Conservation (phyloP, 169 alveolate species). For the Eimeria sp. region DNA sequence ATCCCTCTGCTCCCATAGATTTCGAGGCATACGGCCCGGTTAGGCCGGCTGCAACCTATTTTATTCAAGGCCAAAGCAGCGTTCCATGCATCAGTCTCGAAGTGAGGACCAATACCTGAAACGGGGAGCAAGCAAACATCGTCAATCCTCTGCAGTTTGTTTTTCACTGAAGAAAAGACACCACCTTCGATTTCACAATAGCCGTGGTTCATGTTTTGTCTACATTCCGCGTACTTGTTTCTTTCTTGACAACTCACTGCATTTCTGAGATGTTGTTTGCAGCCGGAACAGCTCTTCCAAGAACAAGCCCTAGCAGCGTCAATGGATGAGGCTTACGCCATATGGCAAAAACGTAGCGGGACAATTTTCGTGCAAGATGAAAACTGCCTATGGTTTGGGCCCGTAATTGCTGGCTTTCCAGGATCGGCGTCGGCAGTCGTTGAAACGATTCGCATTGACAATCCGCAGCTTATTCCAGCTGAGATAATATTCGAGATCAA, state of each 20-base stretch:
- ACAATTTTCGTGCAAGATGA: conserved; percentile 95
- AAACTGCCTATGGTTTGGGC: conserved; percentile 96
- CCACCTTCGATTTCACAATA: neutral
- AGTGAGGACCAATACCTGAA: conserved; percentile 79
- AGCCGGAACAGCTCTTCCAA: conserved; percentile 95
- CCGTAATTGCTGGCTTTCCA: conserved; percentile 90
- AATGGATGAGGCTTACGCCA: conserved; percentile 87
- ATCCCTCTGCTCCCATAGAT: conserved; percentile 56
- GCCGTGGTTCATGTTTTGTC: neutral
- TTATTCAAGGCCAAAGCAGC: conserved; percentile 95
- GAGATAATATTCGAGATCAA: conserved; percentile 90
- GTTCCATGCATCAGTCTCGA: conserved; percentile 96
- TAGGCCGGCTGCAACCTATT: conserved; percentile 84
- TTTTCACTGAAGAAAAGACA: neutral
- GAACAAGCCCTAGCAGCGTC: conserved; percentile 96
- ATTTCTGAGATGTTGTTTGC: neutral
- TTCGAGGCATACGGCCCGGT: conserved; percentile 44
- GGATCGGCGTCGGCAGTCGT: conserved; percentile 88
- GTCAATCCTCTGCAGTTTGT: neutral
- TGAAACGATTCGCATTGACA: conserved; percentile 93
- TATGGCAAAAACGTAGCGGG: conserved; percentile 79
- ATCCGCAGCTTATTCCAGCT: conserved; percentile 92
- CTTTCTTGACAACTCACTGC: neutral
- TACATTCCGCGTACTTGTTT: neutral
- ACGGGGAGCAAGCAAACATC: neutral